Conservation (phyloP, 345 rosid species). For the Raphanus raphanistrum region DNA sequence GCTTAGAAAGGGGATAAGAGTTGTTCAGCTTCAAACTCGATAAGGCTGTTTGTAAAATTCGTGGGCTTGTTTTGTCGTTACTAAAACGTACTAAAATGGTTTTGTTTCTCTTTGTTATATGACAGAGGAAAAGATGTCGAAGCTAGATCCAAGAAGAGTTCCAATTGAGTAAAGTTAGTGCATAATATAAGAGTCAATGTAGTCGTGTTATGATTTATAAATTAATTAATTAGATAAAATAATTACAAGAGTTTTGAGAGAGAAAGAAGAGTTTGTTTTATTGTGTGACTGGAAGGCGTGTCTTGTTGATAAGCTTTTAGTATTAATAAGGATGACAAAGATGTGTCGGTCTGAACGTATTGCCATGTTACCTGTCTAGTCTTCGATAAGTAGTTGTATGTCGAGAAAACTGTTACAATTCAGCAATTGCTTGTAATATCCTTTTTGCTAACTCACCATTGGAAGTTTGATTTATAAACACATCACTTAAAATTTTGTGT, state of each 20-base stretch:
- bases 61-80: slow-evolving; percentile 4
- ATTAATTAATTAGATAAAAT: neutral
- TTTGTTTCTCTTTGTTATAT: neutral
- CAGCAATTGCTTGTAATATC: neutral
- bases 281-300: slow-evolving; percentile 16
- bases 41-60: slow-evolving; percentile 3
- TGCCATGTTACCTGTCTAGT: slow-evolving; percentile 34
- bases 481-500: neutral
- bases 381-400: slow-evolving; percentile 17
- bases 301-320: slow-evolving; percentile 25
- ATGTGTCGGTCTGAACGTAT: slow-evolving; percentile 24
- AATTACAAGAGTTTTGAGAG: slow-evolving; percentile 12
- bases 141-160: slow-evolving; percentile 28
- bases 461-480: neutral
- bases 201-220: neutral
- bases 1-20: neutral
- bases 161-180: slow-evolving; percentile 11
- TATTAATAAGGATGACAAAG: slow-evolving; percentile 32
- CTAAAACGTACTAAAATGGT: neutral
- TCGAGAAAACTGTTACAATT: slow-evolving; percentile 10
- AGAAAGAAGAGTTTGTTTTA: neutral
- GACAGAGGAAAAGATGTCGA: slow-evolving; percentile 12
- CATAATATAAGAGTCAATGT: neutral
- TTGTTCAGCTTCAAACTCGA: neutral
- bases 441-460: neutral